Conservation (phyloP, 208 protist species). For the Leishmania tropica region DNA sequence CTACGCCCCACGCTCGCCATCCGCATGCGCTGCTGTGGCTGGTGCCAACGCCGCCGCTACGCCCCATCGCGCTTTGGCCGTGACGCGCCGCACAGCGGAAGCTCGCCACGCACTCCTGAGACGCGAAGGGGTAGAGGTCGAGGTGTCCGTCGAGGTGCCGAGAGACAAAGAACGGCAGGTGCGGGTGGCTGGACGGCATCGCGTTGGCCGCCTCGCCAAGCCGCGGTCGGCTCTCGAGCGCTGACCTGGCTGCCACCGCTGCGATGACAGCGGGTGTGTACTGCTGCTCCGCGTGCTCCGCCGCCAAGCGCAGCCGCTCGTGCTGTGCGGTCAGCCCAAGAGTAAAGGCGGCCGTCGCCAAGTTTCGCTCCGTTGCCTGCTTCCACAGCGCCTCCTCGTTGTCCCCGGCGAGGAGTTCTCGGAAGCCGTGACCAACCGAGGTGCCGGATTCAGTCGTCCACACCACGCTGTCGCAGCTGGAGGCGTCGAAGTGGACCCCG, state of each 20-base stretch:
- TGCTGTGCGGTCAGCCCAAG: constrained; percentile 37
- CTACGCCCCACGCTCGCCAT: constrained; percentile 17
- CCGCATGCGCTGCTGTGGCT: neutral
- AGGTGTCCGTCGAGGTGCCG: constrained; percentile 62
- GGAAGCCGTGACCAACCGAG: constrained; percentile 65
- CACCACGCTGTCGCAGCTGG: constrained; percentile 80
- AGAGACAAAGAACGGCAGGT: constrained; percentile 82
- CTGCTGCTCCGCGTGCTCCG: constrained; percentile 7
- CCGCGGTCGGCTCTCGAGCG: constrained; percentile 40
- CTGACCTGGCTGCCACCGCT: constrained; percentile 21
- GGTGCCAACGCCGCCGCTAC: neutral
- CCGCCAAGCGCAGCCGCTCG: constrained; percentile 16
- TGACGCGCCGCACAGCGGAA: constrained; percentile 50
- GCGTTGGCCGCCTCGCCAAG: constrained; percentile 32
- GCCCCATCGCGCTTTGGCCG: neutral
- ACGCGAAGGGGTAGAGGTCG: constrained; percentile 84
- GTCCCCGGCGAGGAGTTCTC: constrained; percentile 78
- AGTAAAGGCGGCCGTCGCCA: constrained; percentile 63
- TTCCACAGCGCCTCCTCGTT: constrained; percentile 64
- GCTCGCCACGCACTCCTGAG: constrained; percentile 63
- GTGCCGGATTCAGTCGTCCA: constrained; percentile 75
- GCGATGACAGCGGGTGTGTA: constrained; percentile 19
- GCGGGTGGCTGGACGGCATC: constrained; percentile 64
- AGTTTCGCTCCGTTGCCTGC: constrained; percentile 60
- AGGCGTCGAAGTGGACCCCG: constrained; percentile 65